Conservation (phyloP, 2,329 filamentous ascomycete genomes). For the Beauveria sp. region DNA sequence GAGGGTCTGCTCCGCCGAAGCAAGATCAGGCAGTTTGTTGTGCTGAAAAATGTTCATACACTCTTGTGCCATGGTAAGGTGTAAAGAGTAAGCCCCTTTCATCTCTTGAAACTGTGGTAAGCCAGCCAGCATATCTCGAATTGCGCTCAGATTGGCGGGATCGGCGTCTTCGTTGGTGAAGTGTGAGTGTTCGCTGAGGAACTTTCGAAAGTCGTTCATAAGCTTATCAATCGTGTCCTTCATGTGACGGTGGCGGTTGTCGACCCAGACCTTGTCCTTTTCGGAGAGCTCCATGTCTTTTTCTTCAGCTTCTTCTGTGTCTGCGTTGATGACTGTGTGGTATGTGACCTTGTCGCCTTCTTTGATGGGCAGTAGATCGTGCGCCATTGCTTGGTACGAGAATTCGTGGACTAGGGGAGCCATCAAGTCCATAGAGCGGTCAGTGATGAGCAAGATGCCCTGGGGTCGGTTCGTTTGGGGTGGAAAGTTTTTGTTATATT, state of each 20-base stretch:
- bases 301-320: constrained; percentile 59
- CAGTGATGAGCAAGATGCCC: constrained; percentile 77
- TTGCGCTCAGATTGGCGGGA: constrained; percentile 74
- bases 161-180: constrained; percentile 70
- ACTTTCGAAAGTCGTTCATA: constrained; percentile 86
- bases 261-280: constrained; percentile 89
- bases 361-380: constrained; percentile 81
- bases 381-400: constrained; percentile 97
- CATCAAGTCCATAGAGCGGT: constrained; percentile 86
- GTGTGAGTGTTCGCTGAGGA: constrained; percentile 83
- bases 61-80: constrained; percentile 93
- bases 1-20: constrained; percentile 80
- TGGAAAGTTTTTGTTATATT: constrained; percentile 78
- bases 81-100: constrained; percentile 90
- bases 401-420: constrained; percentile 90
- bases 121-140: constrained; percentile 95
- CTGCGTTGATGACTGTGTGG: constrained; percentile 70
- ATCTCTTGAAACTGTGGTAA: constrained; percentile 91
- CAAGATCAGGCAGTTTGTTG: constrained; percentile 78
- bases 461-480: constrained; percentile 70
- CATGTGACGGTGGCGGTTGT: constrained; percentile 93
- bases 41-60: constrained; percentile 90
- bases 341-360: constrained; percentile 87
- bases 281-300: constrained; percentile 91
- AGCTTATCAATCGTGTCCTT: constrained; percentile 94